Evolutionary conservation across 2,329 filamentous ascomycete species (phyloP).

Genomic region (Fusarium sp.): DNA sequence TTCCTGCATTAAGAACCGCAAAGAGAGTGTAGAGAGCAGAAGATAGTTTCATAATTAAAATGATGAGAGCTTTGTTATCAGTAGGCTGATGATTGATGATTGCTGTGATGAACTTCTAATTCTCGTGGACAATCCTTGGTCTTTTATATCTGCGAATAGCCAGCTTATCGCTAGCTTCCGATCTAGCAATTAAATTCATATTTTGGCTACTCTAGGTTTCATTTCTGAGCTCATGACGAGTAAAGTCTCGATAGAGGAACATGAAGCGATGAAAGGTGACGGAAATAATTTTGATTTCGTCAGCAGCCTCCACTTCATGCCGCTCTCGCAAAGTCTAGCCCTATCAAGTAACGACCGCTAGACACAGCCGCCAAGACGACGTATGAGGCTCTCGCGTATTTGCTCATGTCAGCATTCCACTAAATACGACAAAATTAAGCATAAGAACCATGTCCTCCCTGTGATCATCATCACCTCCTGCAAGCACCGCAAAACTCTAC

Average conservation of each 20-base stretch:
- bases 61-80: background rate
- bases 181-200: too few species aligned
- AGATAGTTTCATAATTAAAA: background rate
- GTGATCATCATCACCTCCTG: background rate
- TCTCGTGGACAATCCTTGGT: rapidly evolving
- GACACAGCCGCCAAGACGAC: constrained; percentile 11
- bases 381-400: background rate
- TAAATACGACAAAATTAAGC: background rate
- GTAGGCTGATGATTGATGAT: background rate
- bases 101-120: background rate
- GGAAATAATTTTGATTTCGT: background rate
- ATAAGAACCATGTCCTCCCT: background rate
- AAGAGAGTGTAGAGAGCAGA: rapidly evolving
- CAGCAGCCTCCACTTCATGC: background rate
- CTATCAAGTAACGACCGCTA: background rate
- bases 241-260: background rate
- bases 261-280: background rate
- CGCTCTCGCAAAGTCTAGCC: constrained; percentile 20
- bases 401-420: background rate
- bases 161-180: too few species aligned
- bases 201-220: too few species aligned
- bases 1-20: background rate
- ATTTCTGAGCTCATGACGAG: background rate
- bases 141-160: background rate
- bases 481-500: background rate